Percentiles rank a stretch among this genome's conserved stretches.
These are phyloP conservation scores for Yamadazyma diddensiae DNA, from an alignment of 1,139 yeast species.

Conservation along the genomic window DNA sequence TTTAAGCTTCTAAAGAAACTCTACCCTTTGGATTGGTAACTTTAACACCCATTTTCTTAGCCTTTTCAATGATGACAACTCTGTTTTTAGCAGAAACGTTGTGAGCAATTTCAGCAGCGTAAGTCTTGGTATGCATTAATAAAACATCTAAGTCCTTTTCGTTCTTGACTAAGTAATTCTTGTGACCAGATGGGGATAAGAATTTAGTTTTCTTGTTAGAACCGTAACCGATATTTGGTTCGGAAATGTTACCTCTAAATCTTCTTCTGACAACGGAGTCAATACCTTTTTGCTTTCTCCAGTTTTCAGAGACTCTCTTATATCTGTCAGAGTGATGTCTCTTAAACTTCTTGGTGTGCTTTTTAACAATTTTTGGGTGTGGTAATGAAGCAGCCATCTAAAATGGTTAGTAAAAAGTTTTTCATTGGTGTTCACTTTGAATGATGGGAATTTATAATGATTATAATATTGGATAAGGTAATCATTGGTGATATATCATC, in stretches of 20 bases:
- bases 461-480: too few relatives aligned
- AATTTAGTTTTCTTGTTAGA: conserved; percentile 98
- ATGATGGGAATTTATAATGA: background rate
- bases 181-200: conserved; percentile 97
- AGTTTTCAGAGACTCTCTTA: conserved; percentile 95
- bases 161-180: conserved; percentile 93
- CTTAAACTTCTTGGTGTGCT: conserved; percentile 98
- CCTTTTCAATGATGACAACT: conserved; percentile 93
- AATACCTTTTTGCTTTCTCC: conserved; percentile 99
- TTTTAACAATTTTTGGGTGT: conserved; percentile 99
- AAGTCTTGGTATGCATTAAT: conserved; percentile 95
- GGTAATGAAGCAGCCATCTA: conserved; percentile 94
- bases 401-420: conserved; percentile 13
- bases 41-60: conserved; percentile 97
- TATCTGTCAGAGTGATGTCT: conserved; percentile 99
- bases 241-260: conserved; percentile 98
- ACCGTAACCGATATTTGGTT: conserved; percentile 99
- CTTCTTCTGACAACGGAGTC: conserved; percentile 99
- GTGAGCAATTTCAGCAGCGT: conserved; percentile 99
- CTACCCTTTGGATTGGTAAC: conserved; percentile 99
- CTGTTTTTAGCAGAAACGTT: conserved; percentile 98
- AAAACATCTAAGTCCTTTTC: conserved; percentile 90
- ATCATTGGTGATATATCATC: background rate
- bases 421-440: background rate
- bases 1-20: conserved; percentile 95